Conservation (phyloP, 2,329 filamentous ascomycete genomes). For the Aspergillus melleus region DNA sequence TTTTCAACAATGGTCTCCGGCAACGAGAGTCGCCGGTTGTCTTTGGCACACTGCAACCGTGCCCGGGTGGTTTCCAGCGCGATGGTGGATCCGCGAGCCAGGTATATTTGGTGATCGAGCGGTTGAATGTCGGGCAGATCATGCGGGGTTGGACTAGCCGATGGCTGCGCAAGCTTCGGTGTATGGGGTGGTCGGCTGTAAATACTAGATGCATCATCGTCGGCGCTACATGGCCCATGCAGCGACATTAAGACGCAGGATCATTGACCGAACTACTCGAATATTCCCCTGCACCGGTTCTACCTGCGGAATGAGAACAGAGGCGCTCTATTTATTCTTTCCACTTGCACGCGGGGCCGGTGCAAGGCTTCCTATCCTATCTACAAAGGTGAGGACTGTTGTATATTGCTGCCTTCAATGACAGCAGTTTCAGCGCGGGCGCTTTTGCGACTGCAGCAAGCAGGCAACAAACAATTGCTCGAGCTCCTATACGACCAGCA, state of each 20-base stretch:
- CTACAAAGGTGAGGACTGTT: background rate
- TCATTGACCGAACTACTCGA: background rate
- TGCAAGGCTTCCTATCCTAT: background rate
- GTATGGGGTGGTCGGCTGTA: conserved; percentile 1
- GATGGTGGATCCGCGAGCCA: conserved; percentile 13
- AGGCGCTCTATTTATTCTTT: background rate
- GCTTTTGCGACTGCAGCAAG: background rate
- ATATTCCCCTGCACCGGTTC: background rate
- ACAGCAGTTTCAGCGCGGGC: background rate
- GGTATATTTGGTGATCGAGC: conserved; percentile 19
- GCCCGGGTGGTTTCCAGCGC: conserved; percentile 19
- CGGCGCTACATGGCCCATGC: background rate
- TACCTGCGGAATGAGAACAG: background rate
- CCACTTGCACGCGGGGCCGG: background rate
- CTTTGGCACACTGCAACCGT: conserved; percentile 12
- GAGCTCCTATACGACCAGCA: background rate
- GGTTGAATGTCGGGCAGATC: conserved; percentile 18
- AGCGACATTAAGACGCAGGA: background rate
- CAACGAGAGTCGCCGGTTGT: conserved; percentile 1
- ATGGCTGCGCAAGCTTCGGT: background rate
- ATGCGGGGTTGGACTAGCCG: background rate
- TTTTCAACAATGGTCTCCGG: conserved; percentile 7
- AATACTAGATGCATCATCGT: conserved; percentile 1
- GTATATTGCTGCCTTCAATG: background rate
- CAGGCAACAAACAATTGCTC: background rate